Base-by-base conservation (phyloP, 345 rosid genomes). In the Euphorbia pulcherrima region DNA sequence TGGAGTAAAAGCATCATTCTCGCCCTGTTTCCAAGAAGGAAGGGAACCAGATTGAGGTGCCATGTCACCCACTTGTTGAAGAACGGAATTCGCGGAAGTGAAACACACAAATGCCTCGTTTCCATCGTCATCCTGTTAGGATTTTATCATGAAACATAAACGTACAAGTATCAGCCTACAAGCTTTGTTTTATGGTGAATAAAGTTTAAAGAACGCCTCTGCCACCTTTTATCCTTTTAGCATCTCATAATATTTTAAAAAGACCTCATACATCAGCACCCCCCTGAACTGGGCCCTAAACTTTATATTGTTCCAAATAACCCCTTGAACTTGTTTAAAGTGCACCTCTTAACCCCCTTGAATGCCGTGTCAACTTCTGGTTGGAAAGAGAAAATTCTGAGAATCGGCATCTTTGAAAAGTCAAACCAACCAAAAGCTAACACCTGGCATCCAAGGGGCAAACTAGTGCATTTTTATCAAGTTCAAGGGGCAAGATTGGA, bases 21-120 rank as follows among this genome's bases (percentile, higher is more conserved):
- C 86, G 72, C 68, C 84, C 68, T 75, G 83, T 73, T 89, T 82
- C 98, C 96, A 87, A 46, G 92, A 66, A 62, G 84, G 58, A 40
- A 52, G 64, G 11, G 69, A 62, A 59, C 74, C 62, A 20, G 68
- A 76, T 33, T 83, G 83, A 68, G 86, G 68, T 37, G 84, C 24
- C 39, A 76, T 70, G 60, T 73, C 83, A 23, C 73, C 41, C 26
- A 77, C 75, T 65, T 81, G 90, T 61, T 75, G 83, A 75, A 85
- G 79, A 60, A 71, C 79, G 7, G 77, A 64, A 41, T 85, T 90
- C 60, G 81, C 92, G 24, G 89, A 50, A 72, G 88, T 79, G 56
- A 78, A 74, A 78, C 76, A 83, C 60, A 68, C 74, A 66, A 85
- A 84, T n/a, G 79, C 86, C 29, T 69, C 85, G 17, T 77, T 66